phyloP scores from a whole-genome alignment of 495 filamentous ascomycete genomes.

The Viridothelium virens region DNA sequence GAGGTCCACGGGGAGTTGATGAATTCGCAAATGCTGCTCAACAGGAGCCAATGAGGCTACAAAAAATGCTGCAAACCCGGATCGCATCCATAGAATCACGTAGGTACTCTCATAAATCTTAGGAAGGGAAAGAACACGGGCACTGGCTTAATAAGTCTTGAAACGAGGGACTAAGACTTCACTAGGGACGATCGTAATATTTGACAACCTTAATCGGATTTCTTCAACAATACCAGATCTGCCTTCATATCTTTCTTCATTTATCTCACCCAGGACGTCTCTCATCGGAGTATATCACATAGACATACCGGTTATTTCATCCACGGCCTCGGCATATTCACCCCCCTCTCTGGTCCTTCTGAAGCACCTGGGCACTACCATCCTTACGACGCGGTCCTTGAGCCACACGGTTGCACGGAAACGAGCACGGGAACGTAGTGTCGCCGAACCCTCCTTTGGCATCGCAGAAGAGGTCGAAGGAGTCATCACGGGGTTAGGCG shows the following conservation, averaged over 20 bases:
- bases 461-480: slow-evolving; percentile 68
- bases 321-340: slow-evolving; percentile 44
- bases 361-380: slow-evolving; percentile 59
- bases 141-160: neutral
- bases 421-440: slow-evolving; percentile 58
- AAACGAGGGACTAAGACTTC: neutral
- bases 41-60: neutral
- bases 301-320: slow-evolving; percentile 45
- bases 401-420: slow-evolving; percentile 61
- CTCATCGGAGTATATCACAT: slow-evolving; percentile 60
- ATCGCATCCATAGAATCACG: neutral
- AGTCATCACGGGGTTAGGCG: slow-evolving; percentile 54
- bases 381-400: slow-evolving; percentile 56
- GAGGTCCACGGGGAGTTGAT: neutral
- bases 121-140: neutral
- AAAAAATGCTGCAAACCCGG: neutral
- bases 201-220: slow-evolving; percentile 56
- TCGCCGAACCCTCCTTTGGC: slow-evolving; percentile 66
- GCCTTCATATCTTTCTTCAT: slow-evolving; percentile 44
- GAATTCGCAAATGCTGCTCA: neutral
- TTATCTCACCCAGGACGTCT: slow-evolving; percentile 45
- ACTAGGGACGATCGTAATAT: slow-evolving; percentile 44
- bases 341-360: slow-evolving; percentile 57
- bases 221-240: slow-evolving; percentile 37
- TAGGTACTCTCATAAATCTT: neutral